Conservation (phyloP, 2,329 filamentous ascomycete species). For the Botrytis porri region DNA sequence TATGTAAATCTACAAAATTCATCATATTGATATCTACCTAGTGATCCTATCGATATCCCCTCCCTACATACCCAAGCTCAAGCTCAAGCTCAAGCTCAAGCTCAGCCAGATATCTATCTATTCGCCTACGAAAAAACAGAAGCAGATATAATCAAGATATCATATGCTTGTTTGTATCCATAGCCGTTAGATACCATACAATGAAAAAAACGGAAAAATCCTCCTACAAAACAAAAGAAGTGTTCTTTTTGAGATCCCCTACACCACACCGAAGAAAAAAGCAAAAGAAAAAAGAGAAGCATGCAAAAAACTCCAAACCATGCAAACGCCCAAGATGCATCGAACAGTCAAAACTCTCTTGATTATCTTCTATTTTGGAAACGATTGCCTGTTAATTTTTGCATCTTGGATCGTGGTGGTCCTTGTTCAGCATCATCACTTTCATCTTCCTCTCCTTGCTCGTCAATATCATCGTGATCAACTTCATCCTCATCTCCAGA, state of each 20-base stretch:
- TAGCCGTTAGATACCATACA: neutral
- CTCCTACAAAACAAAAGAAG: neutral
- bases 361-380: constrained; percentile 25
- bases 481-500: constrained; percentile 44
- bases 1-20: too few relatives aligned
- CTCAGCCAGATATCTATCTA: neutral
- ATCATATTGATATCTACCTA: neutral
- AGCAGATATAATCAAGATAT: neutral
- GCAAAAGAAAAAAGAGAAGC: neutral
- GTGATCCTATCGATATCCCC: too few relatives aligned
- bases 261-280: neutral
- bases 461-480: constrained; percentile 46
- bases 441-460: constrained; percentile 43
- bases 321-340: constrained; percentile 27
- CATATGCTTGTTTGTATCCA: neutral
- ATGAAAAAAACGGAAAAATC: neutral
- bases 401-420: constrained; percentile 34
- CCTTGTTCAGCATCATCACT: constrained; percentile 41
- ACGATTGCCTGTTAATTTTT: constrained; percentile 25
- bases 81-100: neutral
- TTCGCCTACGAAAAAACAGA: neutral
- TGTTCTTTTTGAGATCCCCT: constrained; percentile 2
- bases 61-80: neutral
- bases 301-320: constrained; percentile 31
- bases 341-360: constrained; percentile 1